Base-by-base conservation (phyloP, 2,329 filamentous ascomycete species). In the Thermomyces lanuginosus region DNA sequence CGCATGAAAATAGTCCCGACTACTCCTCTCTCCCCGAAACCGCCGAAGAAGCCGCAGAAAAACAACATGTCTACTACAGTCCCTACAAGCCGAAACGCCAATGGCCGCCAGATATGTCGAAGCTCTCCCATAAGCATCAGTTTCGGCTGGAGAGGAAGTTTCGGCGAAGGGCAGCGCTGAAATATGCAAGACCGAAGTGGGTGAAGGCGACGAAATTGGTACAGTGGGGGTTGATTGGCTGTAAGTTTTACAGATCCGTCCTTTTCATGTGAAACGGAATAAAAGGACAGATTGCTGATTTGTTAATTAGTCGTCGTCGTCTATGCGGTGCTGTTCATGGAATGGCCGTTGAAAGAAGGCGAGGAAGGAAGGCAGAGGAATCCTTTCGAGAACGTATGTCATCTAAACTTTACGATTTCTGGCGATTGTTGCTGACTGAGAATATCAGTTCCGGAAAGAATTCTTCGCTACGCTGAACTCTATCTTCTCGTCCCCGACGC, bases 61-160 rank as follows among this genome's bases (percentile, higher is more conserved):
- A 34, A 12, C 32, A 30, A 16, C 31, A 43, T n/a, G 39, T 57
- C 36, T 50, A 59, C 29, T 63, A 58, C 36, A 73, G 70, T 39
- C 65, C 63, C 12, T 73, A 66, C 52, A 61, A 56, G 35, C 66
- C 66, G 19, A 70, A 72, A 47, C 65, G 65, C 33, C 53, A 56
- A 48, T 77, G 72, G 72, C 72, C 72, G 21, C 72, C 72, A 5
- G 67, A 74, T 44, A 68, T 76, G 50, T 53, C 55, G 30, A 63
- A 68, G 36, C 56, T 76, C 26, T 69, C 69, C 1, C 56, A 58
- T n/a, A 72, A 69, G 44, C 68, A 76, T 42, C 69, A 76, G 43
- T 75, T 76, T 53, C 62, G 66, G n/a, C 63, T 76, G 24, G 72
- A 77, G 50, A 64, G 70, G 32, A 69, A 69, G 34, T 77, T 72